These are phyloP conservation scores for Ascochyta koolunga DNA, from an alignment of 2,329 filamentous ascomycete species.

Conservation along the genomic window DNA sequence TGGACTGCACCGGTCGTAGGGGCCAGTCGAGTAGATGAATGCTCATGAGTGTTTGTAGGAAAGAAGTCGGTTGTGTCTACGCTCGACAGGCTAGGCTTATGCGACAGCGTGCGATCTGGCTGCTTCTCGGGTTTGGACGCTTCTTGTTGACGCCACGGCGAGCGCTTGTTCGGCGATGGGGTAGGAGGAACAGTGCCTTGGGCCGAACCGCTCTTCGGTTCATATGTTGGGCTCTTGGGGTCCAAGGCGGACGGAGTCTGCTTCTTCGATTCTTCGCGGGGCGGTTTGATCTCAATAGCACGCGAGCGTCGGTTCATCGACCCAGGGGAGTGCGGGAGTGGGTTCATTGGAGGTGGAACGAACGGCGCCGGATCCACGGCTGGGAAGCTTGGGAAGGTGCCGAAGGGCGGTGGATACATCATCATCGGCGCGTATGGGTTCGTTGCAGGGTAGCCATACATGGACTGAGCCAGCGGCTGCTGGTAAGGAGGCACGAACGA, in stretches of 20 bases:
- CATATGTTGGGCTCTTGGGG: conserved; percentile 50
- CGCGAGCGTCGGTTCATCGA: conserved; percentile 47
- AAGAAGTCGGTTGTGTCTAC: conserved; percentile 52
- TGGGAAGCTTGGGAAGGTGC: conserved; percentile 24
- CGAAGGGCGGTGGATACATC: conserved; percentile 37
- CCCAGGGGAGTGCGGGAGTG: conserved; percentile 33
- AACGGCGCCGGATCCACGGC: conserved; percentile 30
- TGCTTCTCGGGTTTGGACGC: conserved; percentile 20
- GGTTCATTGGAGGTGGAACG: conserved; percentile 22
- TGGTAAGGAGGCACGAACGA: conserved; percentile 35
- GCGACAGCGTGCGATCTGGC: conserved; percentile 27
- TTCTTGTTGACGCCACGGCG: conserved; percentile 34
- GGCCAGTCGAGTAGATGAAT: conserved; percentile 46
- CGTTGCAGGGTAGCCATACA: conserved; percentile 31
- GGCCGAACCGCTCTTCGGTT: conserved; percentile 30
- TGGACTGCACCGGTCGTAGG: conserved; percentile 24
- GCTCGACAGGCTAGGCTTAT: conserved; percentile 47
- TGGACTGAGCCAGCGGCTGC: conserved; percentile 29
- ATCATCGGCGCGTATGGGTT: conserved; percentile 34
- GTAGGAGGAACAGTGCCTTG: conserved; percentile 34
- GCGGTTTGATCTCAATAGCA: conserved; percentile 50
- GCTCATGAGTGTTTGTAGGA: conserved; percentile 49
- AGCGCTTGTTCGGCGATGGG: conserved; percentile 42
- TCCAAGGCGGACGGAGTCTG: conserved; percentile 38
- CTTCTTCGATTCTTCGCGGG: conserved; percentile 37